Percentiles rank a stretch among this genome's conserved stretches.
These are phyloP conservation scores for Sporisorium scitamineum DNA, from an alignment of 1,284 basidiomycete genomes.

Conservation along the genomic window DNA sequence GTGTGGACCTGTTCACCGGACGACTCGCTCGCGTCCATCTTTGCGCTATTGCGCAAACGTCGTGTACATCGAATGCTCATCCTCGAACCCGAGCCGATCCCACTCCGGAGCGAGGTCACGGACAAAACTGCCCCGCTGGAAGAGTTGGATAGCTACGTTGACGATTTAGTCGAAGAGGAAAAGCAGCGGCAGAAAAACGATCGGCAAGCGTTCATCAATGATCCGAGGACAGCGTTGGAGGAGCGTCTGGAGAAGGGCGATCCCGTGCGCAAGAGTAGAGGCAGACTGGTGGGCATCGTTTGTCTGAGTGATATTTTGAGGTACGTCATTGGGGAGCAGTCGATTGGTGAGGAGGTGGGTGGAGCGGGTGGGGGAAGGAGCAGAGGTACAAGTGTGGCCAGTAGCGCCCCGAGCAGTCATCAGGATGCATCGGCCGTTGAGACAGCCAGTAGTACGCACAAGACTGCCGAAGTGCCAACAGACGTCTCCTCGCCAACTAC, in stretches of 20 bases:
- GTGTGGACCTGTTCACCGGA: conserved; percentile 94
- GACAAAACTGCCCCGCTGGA: conserved; percentile 31
- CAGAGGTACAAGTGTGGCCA: conserved; percentile 21
- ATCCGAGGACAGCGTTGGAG: conserved; percentile 19
- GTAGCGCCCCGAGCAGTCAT: conserved; percentile 5
- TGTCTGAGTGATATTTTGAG: conserved; percentile 63
- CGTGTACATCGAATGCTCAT: conserved; percentile 84
- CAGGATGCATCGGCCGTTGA: background rate
- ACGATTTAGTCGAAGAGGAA: conserved; percentile 30
- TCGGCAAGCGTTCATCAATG: conserved; percentile 18
- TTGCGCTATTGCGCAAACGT: conserved; percentile 91
- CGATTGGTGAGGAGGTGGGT: background rate
- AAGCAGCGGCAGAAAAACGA: conserved; percentile 13
- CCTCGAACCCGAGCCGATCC: conserved; percentile 47
- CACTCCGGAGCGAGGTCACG: background rate
- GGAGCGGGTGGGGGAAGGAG: conserved; percentile 8
- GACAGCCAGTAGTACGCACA: no score
- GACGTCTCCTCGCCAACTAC: conserved; percentile 9
- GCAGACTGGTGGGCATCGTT: conserved; percentile 63
- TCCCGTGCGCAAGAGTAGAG: conserved; percentile 41
- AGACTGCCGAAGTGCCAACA: background rate
- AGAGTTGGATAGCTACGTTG: conserved; percentile 38
- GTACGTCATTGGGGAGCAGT: conserved; percentile 61
- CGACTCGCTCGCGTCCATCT: conserved; percentile 91
- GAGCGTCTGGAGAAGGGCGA: conserved; percentile 48